phyloP scores from a whole-genome alignment of 169 alveolate genomes.

The Plasmodium gaboni region DNA sequence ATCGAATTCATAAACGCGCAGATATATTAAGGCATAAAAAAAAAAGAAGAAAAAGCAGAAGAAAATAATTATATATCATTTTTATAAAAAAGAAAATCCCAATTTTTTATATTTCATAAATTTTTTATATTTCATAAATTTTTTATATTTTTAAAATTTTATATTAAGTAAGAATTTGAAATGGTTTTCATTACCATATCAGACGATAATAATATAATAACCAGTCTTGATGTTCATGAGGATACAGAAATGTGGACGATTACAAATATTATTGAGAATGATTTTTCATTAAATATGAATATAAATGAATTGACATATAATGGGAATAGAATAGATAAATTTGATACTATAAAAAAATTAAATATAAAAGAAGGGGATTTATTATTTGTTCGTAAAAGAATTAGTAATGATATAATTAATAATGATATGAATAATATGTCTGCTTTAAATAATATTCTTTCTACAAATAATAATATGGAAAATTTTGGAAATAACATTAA shows the following conservation, averaged over 20 bases:
- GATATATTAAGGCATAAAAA: too few species aligned
- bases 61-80: too few species aligned
- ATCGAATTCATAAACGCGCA: too few species aligned
- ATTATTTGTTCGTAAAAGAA: conserved; percentile 46
- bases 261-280: conserved; percentile 69
- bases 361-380: conserved; percentile 70
- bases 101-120: too few species aligned
- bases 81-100: not conserved
- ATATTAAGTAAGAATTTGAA: not conserved
- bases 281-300: conserved; percentile 52
- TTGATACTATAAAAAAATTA: conserved; percentile 53
- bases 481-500: not conserved
- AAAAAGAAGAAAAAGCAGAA: too few species aligned
- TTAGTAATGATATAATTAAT: conserved; percentile 21
- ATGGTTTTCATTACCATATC: conserved; percentile 75
- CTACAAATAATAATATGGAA: not conserved
- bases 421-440: not conserved
- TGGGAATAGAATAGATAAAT: conserved; percentile 31
- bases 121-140: too few species aligned
- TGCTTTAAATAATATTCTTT: conserved; percentile 1
- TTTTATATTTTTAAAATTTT: not conserved
- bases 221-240: conserved; percentile 69
- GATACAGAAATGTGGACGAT: conserved; percentile 69
- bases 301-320: conserved; percentile 56
- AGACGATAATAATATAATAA: conserved; percentile 69